phyloP scores from a whole-genome alignment of 140 eudicot species.

The Bidens hawaiensis region DNA sequence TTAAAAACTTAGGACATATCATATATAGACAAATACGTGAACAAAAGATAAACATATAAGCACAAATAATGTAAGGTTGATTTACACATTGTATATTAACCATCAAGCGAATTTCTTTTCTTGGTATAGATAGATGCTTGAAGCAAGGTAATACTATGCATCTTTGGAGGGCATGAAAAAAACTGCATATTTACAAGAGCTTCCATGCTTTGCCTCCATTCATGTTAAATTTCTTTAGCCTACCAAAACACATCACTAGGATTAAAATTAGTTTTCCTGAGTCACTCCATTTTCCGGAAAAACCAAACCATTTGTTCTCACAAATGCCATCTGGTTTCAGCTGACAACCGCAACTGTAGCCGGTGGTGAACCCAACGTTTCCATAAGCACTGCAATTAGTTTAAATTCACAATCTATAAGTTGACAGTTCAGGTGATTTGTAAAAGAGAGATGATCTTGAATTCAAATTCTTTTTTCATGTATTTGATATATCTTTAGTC shows the following conservation, averaged over 20 bases:
- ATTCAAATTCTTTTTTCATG: not conserved
- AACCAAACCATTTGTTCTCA: slow-evolving; percentile 45
- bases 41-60: not conserved
- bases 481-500: not conserved
- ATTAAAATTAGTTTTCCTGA: slow-evolving; percentile 47
- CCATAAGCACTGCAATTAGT: slow-evolving; percentile 57
- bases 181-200: slow-evolving; percentile 25
- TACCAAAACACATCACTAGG: slow-evolving; percentile 67
- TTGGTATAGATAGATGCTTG: slow-evolving; percentile 1
- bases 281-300: slow-evolving; percentile 59
- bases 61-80: not conserved
- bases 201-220: slow-evolving; percentile 63
- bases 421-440: not conserved
- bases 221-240: slow-evolving; percentile 58
- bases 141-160: slow-evolving; percentile 4
- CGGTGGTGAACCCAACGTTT: slow-evolving; percentile 60
- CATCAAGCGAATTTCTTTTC: not conserved
- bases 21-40: not conserved
- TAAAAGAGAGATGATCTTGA: not conserved
- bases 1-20: not conserved
- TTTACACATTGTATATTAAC: not conserved
- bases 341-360: slow-evolving; percentile 52
- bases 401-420: not conserved
- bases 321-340: slow-evolving; percentile 38
- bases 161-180: slow-evolving; percentile 1